Conservation (phyloP, 1,284 basidiomycete genomes). For the Ustilago curta region DNA sequence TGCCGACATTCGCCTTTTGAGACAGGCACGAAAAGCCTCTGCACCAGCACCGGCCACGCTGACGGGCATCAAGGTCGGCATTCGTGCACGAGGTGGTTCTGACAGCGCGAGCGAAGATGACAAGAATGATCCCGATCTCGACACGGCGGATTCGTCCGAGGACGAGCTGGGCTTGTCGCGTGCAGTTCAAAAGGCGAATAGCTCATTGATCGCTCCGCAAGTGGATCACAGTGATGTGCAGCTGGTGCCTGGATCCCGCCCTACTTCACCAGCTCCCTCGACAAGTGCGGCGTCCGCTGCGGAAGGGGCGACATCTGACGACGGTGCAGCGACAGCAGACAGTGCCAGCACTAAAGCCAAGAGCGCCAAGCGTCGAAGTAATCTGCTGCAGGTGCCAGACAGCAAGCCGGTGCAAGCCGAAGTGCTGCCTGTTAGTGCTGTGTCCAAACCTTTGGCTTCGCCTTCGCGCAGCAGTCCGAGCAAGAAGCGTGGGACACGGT, state of each 20-base stretch:
- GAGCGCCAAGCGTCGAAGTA: constrained; percentile 29
- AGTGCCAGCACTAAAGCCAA: constrained; percentile 27
- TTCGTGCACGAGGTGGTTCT: constrained; percentile 57
- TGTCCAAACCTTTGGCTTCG: constrained; percentile 39
- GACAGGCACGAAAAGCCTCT: constrained; percentile 79
- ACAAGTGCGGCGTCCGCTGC: constrained; percentile 18
- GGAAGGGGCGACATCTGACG: constrained; percentile 23
- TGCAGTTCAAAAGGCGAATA: constrained; percentile 50
- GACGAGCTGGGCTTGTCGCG: constrained; percentile 60
- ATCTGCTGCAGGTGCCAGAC: constrained; percentile 57
- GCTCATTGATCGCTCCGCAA: constrained; percentile 3
- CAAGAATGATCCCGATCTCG: constrained; percentile 38
- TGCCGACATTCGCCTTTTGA: constrained; percentile 82
- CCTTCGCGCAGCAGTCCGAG: constrained; percentile 19
- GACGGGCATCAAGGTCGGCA: constrained; percentile 83
- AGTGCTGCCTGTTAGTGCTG: constrained; percentile 51
- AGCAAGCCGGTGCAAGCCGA: constrained; percentile 67
- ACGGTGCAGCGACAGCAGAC: constrained; percentile 16
- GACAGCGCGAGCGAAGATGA: constrained; percentile 58
- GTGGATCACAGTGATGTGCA: constrained; percentile 25
- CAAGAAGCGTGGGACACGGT: constrained; percentile 23
- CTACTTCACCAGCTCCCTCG: constrained; percentile 23
- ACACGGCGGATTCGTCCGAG: constrained; percentile 44
- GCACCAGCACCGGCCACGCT: constrained; percentile 83
- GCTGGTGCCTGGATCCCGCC: constrained; percentile 6